phyloP scores from a whole-genome alignment of 257 asterid genomes.

The Solanum sparsipilum region DNA sequence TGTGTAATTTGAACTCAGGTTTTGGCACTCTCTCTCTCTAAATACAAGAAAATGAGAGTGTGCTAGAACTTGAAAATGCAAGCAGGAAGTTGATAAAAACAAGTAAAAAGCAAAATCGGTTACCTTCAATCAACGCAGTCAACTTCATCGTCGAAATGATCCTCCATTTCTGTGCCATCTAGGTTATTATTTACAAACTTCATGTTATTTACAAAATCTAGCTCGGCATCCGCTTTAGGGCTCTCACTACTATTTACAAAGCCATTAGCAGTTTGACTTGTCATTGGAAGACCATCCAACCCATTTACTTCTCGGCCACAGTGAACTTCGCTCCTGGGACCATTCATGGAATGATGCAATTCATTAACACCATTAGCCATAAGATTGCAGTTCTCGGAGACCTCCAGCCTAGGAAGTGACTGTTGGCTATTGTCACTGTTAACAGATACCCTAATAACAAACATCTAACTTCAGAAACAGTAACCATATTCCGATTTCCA shows the following conservation, averaged over 20 bases:
- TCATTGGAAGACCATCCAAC: conserved; percentile 28
- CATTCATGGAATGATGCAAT: conserved; percentile 25
- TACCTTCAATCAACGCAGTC: conserved; percentile 49
- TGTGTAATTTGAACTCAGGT: background rate
- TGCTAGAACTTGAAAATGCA: background rate
- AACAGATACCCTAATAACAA: conserved; percentile 20
- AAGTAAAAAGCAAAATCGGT: background rate
- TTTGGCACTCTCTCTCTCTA: background rate
- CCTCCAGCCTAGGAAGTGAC: conserved; percentile 23
- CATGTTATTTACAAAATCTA: conserved; percentile 52
- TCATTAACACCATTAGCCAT: conserved; percentile 17
- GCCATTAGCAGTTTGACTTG: conserved; percentile 27
- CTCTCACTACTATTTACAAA: conserved; percentile 44
- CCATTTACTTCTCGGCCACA: conserved; percentile 19
- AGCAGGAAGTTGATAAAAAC: background rate
- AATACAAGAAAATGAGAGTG: background rate
- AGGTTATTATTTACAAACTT: conserved; percentile 47
- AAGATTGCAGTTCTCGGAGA: conserved; percentile 22
- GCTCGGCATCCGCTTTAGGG: conserved; percentile 23
- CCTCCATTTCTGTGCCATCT: conserved; percentile 35
- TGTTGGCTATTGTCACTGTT: conserved; percentile 21
- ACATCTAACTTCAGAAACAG: background rate
- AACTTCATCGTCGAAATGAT: conserved; percentile 19
- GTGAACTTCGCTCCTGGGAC: conserved; percentile 18
- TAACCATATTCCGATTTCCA: background rate